These are phyloP conservation scores for Hyphopichia wangnamkhiaoensis DNA, from an alignment of 1,139 yeast genomes.

Conservation along the genomic window DNA sequence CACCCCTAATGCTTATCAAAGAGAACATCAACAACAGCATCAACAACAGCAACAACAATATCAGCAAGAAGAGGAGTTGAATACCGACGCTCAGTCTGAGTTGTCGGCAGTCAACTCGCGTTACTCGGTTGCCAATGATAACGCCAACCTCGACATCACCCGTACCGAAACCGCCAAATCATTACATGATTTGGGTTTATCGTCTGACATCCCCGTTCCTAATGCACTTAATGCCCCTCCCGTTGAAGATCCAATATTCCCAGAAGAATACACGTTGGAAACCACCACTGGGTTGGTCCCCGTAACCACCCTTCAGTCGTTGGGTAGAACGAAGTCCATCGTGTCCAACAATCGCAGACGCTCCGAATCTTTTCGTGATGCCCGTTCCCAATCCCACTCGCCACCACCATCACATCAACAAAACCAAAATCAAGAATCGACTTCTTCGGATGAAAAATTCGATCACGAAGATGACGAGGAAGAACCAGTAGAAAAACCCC, in stretches of 20 bases:
- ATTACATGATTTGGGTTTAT: slow-evolving; percentile 61
- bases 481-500: slow-evolving; percentile 16
- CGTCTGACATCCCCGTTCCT: slow-evolving; percentile 50
- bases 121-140: background rate
- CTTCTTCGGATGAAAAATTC: slow-evolving; percentile 10
- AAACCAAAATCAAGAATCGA: background rate
- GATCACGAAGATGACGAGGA: slow-evolving; percentile 19
- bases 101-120: slow-evolving; percentile 21
- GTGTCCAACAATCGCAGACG: slow-evolving; percentile 18
- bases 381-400: background rate
- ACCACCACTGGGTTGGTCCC: slow-evolving; percentile 87
- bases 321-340: slow-evolving; percentile 58
- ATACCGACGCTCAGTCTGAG: slow-evolving; percentile 47
- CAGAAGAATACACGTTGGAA: slow-evolving; percentile 87
- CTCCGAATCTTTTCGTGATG: background rate
- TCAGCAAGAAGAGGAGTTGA: slow-evolving; percentile 12
- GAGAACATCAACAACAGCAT: background rate
- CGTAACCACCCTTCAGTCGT: slow-evolving; percentile 63
- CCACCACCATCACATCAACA: too few relatives aligned
- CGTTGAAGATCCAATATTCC: slow-evolving; percentile 69
- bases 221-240: slow-evolving; percentile 62
- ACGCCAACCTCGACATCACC: slow-evolving; percentile 9
- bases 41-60: slow-evolving; percentile 1
- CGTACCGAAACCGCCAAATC: slow-evolving; percentile 73
- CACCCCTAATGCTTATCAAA: slow-evolving; percentile 3